Evolutionary conservation across 305 asterid genomes (phyloP).

Genomic region (Solanum chacoense): DNA sequence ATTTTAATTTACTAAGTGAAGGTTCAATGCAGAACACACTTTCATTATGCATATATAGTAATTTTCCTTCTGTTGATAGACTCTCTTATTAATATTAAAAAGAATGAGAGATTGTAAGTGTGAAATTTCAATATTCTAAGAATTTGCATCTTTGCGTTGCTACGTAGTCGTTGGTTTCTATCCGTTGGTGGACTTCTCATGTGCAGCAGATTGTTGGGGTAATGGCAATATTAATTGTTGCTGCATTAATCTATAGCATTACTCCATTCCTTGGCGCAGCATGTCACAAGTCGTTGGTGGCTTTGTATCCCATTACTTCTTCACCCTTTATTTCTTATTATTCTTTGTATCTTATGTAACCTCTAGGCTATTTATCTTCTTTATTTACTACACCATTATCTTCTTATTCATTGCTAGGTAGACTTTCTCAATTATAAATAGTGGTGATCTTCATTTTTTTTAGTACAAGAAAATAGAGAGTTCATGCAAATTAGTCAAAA

Average conservation of each 20-base stretch:
- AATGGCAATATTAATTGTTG: background rate
- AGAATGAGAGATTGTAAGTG: background rate
- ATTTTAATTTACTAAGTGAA: background rate
- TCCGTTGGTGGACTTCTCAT: background rate
- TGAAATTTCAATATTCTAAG: background rate
- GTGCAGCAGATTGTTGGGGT: background rate
- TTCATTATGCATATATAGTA: background rate
- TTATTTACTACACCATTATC: background rate
- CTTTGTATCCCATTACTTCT: background rate
- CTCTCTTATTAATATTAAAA: background rate
- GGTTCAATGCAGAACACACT: background rate
- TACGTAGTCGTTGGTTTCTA: background rate
- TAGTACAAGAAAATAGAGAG: background rate
- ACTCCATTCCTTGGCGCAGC: background rate
- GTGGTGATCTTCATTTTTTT: background rate
- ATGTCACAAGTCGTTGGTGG: background rate
- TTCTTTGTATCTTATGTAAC: background rate
- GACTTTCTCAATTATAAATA: background rate
- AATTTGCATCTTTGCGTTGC: background rate
- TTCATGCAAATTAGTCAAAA: no score
- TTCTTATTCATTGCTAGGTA: background rate
- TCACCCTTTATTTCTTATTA: background rate
- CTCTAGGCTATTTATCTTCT: background rate
- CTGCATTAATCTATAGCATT: background rate
- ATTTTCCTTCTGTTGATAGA: no score